Evolutionary conservation across 495 filamentous ascomycete genomes (phyloP).

Genomic region (Hypomontagnella monticulosa): DNA sequence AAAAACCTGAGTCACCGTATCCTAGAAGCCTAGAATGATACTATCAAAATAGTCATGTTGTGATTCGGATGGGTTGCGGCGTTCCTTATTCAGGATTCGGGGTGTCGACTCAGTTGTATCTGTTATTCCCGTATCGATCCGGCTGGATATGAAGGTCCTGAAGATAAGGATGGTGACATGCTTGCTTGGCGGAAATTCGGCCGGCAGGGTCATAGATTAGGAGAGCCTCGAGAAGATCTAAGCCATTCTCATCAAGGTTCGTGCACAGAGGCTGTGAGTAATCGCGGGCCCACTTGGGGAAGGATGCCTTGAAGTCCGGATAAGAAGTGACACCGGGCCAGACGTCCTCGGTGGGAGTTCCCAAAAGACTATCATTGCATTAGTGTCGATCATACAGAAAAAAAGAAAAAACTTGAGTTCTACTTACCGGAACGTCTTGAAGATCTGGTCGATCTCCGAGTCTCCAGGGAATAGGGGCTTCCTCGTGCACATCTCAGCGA

Average conservation of each 20-base stretch:
- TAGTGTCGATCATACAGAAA: not conserved
- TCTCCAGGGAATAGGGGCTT: constrained; percentile 98
- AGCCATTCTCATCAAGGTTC: constrained; percentile 75
- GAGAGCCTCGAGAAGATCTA: constrained; percentile 89
- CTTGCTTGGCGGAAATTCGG: constrained; percentile 95
- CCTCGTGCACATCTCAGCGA: constrained; percentile 99
- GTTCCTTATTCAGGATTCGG: not conserved
- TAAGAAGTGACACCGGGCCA: constrained; percentile 98
- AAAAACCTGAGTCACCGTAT: constrained; percentile 29
- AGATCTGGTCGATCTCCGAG: constrained; percentile 99
- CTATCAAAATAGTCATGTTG: constrained; percentile 24
- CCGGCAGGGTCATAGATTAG: constrained; percentile 95
- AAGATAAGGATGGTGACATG: constrained; percentile 93
- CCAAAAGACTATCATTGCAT: constrained; percentile 71
- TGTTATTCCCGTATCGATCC: constrained; percentile 50
- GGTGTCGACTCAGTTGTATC: constrained; percentile 45
- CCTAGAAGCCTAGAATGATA: constrained; percentile 35
- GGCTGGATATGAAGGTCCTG: constrained; percentile 64
- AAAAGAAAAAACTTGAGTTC: not conserved
- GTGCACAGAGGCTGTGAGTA: constrained; percentile 59
- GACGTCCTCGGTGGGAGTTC: constrained; percentile 85
- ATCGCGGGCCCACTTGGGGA: constrained; percentile 94
- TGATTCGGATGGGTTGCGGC: constrained; percentile 12
- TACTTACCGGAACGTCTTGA: constrained; percentile 95
- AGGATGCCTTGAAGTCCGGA: constrained; percentile 96